Base-by-base conservation (phyloP, 2,329 filamentous ascomycete genomes). In the Diaporthe longicolla region DNA sequence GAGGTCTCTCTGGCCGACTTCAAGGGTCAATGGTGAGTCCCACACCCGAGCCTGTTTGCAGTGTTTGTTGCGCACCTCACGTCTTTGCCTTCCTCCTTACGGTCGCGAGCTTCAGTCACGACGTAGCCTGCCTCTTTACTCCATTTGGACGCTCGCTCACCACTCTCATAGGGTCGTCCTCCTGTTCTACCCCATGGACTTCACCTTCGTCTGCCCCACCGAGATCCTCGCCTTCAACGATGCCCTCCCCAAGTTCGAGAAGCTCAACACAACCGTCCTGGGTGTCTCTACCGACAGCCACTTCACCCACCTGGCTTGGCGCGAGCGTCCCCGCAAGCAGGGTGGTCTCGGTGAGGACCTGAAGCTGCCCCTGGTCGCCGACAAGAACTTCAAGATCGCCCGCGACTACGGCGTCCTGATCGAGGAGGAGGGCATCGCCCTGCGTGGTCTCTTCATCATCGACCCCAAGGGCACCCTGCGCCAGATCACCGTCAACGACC, bases 161-260 rank as follows among this genome's bases (percentile, higher is more conserved):
- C 70, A 40, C 32, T n/a, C 24, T 26, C 54, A n/a, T 35, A 86
- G 91, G 91, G 87, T 92, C 74, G 85, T 92, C 78, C 89, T 93
- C 45, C 88, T 90, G 77, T 92, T 92, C 85, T 90, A 92, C 82
- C 91, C 91, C 73, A 90, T 91, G 84, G 90, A 91, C 79, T 93
- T 91, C 87, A 92, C 90, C 77, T 92, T 92, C 78, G 90, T 92
- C 80, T 92, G 90, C 85, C 89, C 89, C 37, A 90, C 89, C 80
- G 89, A 92, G 83, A 91, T 92, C 83, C 88, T 91, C 79, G 89
- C 90, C 79, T 92, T 89, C 84, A 90, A 88, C 82, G 88, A 91
- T 73, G 88, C 89, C 71, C 85, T 89, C n/a, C 81, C 87, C 71
- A 88, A 90, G 78, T 92, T 92, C 83, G 84, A 85, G 75, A 85